Percentiles rank a stretch among this genome's conserved stretches.
These are phyloP conservation scores for Candida koratica DNA, from an alignment of 805 yeast genomes.

Conservation along the genomic window DNA sequence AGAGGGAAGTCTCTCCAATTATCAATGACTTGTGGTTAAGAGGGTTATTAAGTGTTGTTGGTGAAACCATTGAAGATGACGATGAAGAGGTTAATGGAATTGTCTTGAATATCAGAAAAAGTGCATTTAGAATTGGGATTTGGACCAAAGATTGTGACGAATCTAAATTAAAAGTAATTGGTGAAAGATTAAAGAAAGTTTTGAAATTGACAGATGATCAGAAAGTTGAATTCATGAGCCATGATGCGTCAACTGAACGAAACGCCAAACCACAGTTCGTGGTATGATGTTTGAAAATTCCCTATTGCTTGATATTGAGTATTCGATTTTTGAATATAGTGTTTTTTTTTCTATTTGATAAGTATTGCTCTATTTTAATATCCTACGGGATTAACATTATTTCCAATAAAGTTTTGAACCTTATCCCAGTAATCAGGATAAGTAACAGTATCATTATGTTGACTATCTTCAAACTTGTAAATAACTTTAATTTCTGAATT, in stretches of 20 bases:
- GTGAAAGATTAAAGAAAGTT: slow-evolving; percentile 82
- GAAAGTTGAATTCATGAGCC: slow-evolving; percentile 74
- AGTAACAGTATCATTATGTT: slow-evolving; percentile 79
- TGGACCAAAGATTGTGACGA: slow-evolving; percentile 86
- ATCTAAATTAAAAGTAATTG: slow-evolving; percentile 63
- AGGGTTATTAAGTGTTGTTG: slow-evolving; percentile 83
- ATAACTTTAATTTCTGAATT: slow-evolving; percentile 49
- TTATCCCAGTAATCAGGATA: slow-evolving; percentile 77
- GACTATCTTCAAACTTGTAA: slow-evolving; percentile 53
- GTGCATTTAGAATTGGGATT: slow-evolving; percentile 77
- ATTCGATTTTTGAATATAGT: background rate
- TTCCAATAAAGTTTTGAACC: slow-evolving; percentile 51
- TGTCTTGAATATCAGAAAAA: slow-evolving; percentile 82
- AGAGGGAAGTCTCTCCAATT: slow-evolving; percentile 51
- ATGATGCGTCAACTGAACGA: slow-evolving; percentile 48
- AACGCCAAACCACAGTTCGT: slow-evolving; percentile 35
- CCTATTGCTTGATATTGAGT: no score
- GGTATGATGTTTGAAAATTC: slow-evolving; percentile 21
- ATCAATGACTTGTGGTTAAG: slow-evolving; percentile 92
- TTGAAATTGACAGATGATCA: slow-evolving; percentile 71
- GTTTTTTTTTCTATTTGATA: background rate
- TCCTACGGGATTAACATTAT: slow-evolving; percentile 41
- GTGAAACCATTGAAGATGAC: slow-evolving; percentile 87
- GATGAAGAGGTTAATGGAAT: slow-evolving; percentile 89
- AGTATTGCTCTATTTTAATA: no score